These are phyloP conservation scores for Salvia sclarea DNA, from an alignment of 305 asterid genomes.

Conservation along the genomic window DNA sequence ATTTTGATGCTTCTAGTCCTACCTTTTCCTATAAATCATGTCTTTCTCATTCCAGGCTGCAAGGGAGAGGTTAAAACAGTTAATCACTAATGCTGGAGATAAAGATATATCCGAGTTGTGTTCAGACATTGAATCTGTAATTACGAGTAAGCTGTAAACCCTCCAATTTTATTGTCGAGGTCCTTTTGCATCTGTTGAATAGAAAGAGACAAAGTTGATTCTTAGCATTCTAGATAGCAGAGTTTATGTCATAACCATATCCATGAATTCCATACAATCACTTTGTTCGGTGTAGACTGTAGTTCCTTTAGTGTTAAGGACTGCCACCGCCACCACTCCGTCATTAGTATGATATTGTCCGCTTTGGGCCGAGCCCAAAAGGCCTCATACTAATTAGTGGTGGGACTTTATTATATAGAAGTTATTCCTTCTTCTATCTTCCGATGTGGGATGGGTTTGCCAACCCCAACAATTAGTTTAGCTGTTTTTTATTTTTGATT, in stretches of 20 bases:
- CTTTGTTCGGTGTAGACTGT: neutral
- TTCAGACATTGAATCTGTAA: constrained; percentile 54
- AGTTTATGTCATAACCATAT: constrained; percentile 17
- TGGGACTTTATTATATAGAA: too few relatives aligned
- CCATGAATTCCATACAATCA: neutral
- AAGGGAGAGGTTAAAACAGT: constrained; percentile 79
- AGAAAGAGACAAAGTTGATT: neutral
- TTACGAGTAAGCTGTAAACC: constrained; percentile 56
- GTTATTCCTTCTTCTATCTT: too few relatives aligned
- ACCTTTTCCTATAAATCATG: constrained; percentile 31
- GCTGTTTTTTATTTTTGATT: neutral
- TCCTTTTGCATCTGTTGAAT: constrained; percentile 9
- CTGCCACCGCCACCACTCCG: too few relatives aligned
- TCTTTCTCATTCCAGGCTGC: constrained; percentile 60
- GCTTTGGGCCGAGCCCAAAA: too few relatives aligned
- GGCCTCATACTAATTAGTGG: too few relatives aligned
- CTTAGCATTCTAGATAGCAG: constrained; percentile 10
- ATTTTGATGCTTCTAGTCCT: constrained; percentile 9
- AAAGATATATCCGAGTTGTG: constrained; percentile 55
- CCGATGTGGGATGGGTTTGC: too few relatives aligned
- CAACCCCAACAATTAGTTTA: too few relatives aligned
- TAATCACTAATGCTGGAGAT: constrained; percentile 76
- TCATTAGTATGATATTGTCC: too few relatives aligned
- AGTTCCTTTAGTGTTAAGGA: neutral
- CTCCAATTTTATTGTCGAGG: constrained; percentile 26